Evolutionary conservation across 768 basidiomycete genomes (phyloP).

Genomic region (Strobilomyces dryophilus): DNA sequence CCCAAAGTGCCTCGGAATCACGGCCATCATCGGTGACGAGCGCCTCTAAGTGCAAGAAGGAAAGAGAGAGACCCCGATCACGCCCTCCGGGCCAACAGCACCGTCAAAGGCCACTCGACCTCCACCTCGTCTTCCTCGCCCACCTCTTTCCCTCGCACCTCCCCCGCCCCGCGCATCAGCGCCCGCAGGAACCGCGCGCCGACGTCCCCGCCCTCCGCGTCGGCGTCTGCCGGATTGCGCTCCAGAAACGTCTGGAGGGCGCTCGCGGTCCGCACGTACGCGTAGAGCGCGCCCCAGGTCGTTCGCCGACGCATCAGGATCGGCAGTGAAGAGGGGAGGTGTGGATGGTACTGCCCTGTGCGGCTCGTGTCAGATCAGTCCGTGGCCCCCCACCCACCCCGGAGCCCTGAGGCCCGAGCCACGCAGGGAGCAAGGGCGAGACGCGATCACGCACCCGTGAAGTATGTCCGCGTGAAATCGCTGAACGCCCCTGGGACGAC

Average conservation of each 20-base stretch:
- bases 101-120: constrained; percentile 42
- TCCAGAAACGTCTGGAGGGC: constrained; percentile 67
- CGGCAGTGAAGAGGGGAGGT: constrained; percentile 30
- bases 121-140: constrained; percentile 29
- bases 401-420: too few species aligned
- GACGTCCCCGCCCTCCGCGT: constrained; percentile 54
- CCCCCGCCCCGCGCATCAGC: constrained; percentile 40
- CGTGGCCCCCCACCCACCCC: too few species aligned
- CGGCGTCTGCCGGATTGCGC: constrained; percentile 52
- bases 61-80: not conserved
- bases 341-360: constrained; percentile 41
- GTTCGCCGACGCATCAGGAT: constrained; percentile 57
- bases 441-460: constrained; percentile 56
- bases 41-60: too few species aligned
- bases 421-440: too few species aligned
- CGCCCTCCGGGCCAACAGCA: constrained; percentile 20
- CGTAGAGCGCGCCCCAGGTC: constrained; percentile 62
- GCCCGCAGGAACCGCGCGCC: constrained; percentile 58
- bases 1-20: too few species aligned
- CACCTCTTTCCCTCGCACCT: constrained; percentile 14
- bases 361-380: too few species aligned
- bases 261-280: constrained; percentile 69
- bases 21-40: too few species aligned
- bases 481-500: constrained; percentile 33
- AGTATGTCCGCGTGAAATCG: constrained; percentile 50